Evolutionary conservation across 2,329 filamentous ascomycete genomes (phyloP), one percentile per base, ranked within the genome.

Genomic region (Graphilbum sp.): DNA sequence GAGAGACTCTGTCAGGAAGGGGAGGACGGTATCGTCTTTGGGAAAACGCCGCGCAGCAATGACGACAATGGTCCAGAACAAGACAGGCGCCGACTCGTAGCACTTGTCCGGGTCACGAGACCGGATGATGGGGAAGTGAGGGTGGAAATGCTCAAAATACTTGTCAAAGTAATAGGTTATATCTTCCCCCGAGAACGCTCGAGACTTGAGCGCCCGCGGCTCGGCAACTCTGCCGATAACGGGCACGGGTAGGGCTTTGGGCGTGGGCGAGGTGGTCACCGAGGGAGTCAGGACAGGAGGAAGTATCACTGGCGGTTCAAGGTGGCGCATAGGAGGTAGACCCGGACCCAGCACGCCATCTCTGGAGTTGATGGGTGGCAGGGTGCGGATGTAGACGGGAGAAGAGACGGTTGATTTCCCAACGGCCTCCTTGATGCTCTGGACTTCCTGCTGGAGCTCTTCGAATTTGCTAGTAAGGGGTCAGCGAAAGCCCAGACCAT

Each of bases 121-220:
- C 16, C 65, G 58, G 12, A 72, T 49, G 12, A 72, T 57, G 15
- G 69, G 69, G 34, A 72, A 58, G 44, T 66, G 67, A 3, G 60
- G 61, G 40, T 72, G 67, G 35, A 64, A 72, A 41, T 57, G 58
- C 41, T 67, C 59, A 42, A 72, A 62, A 46, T 66, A 67, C 61
- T 63, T 67, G 41, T 65, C 58, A 49, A 72, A 72, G 45, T 72
- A 72, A 47, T 61, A 67, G 39, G 69, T 63, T 38, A 72, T 63
- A 32, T 72, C 67, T 32, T 66, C 62, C 1, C 65, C 63, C 0
- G 67, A 58, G 35, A 72, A 61, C 1, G 65, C 56, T 9, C 61
- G 58, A 4, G 61, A 63, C 3, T 59, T 62, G 11, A 72, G 47
- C 5, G 63, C 56, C 35, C 67, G 57, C 2, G 66, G 52, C 36